Evolutionary conservation across 257 asterid genomes (phyloP).

Genomic region (Gynochthodes officinalis): DNA sequence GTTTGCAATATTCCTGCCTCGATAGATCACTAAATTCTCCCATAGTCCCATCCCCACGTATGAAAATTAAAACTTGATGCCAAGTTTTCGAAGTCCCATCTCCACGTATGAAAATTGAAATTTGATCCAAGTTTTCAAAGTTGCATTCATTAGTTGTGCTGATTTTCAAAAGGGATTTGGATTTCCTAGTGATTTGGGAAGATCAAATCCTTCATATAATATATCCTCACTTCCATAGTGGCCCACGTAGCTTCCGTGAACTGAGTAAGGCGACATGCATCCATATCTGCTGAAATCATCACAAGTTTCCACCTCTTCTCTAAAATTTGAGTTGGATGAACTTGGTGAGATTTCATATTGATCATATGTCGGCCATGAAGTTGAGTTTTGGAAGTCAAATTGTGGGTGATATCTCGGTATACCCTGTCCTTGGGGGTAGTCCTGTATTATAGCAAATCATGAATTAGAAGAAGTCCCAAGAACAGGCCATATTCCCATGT

Average conservation of each 20-base stretch:
- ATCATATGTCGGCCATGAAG: constrained; percentile 24
- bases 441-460: constrained; percentile 25
- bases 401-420: constrained; percentile 15
- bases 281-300: constrained; percentile 33
- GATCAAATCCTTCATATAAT: constrained; percentile 25
- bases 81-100: constrained; percentile 13
- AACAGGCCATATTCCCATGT: background rate
- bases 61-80: background rate
- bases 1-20: constrained; percentile 14
- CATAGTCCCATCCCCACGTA: constrained; percentile 1
- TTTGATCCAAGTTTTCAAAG: background rate
- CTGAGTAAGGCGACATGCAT: constrained; percentile 33
- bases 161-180: constrained; percentile 25
- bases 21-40: constrained; percentile 1
- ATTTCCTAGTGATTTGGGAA: constrained; percentile 19
- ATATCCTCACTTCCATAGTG: constrained; percentile 29
- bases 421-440: constrained; percentile 23
- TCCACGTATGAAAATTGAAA: too few species aligned
- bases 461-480: background rate
- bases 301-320: constrained; percentile 33
- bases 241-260: constrained; percentile 33
- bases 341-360: constrained; percentile 35
- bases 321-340: constrained; percentile 41
- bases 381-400: constrained; percentile 24
- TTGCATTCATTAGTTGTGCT: background rate